Evolutionary conservation across 768 basidiomycete species (phyloP).

Genomic region (Calvatia gigantea): DNA sequence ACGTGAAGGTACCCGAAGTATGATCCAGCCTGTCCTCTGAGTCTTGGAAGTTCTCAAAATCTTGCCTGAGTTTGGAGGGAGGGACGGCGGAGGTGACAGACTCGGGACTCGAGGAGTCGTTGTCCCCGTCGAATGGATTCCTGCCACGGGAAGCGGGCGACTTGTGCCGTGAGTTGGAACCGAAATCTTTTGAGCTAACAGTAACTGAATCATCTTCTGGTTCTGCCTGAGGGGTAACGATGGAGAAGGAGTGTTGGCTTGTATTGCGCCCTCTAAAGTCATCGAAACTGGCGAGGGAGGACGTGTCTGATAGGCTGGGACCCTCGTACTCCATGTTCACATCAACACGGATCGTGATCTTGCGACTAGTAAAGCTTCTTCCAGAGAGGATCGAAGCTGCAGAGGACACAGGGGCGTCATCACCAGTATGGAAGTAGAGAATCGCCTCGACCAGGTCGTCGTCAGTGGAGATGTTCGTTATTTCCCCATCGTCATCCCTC

Average conservation of each 20-base stretch:
- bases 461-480: slow-evolving; percentile 64
- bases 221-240: slow-evolving; percentile 38
- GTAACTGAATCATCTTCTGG: slow-evolving; percentile 74
- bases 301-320: slow-evolving; percentile 85
- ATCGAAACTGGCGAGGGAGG: slow-evolving; percentile 75
- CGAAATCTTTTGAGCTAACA: slow-evolving; percentile 65
- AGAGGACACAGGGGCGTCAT: slow-evolving; percentile 69
- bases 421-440: slow-evolving; percentile 79
- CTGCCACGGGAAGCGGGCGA: slow-evolving; percentile 2
- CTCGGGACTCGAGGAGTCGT: slow-evolving; percentile 3
- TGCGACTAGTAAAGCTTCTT: slow-evolving; percentile 60
- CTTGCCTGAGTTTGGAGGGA: background rate
- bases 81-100: slow-evolving; percentile 10
- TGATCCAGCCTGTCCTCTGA: background rate
- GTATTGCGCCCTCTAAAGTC: slow-evolving; percentile 61
- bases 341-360: slow-evolving; percentile 73
- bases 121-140: slow-evolving; percentile 4
- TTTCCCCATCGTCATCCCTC: slow-evolving; percentile 86
- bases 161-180: slow-evolving; percentile 22
- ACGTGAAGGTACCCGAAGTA: background rate
- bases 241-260: slow-evolving; percentile 54
- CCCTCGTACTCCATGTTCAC: slow-evolving; percentile 89
- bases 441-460: slow-evolving; percentile 83
- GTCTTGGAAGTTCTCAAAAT: background rate
- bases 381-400: slow-evolving; percentile 73